Conservation (phyloP, 1,284 basidiomycete species). For the Cutaneotrichosporon arboriforme region DNA sequence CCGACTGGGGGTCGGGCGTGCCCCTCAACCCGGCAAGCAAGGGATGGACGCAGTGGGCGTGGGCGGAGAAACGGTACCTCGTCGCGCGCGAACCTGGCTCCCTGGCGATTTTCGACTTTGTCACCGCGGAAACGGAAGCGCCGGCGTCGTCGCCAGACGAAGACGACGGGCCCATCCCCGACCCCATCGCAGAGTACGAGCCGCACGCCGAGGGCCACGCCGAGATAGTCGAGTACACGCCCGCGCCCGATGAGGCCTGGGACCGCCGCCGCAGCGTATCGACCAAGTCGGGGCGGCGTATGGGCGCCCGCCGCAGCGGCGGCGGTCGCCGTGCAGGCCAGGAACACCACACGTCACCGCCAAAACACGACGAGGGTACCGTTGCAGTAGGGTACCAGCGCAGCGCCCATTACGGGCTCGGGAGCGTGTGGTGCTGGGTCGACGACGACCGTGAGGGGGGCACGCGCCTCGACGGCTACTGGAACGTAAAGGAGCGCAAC, state of each 20-base stretch:
- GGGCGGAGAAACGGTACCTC: constrained; percentile 41
- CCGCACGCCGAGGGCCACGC: neutral
- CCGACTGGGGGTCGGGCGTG: constrained; percentile 3
- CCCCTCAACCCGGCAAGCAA: neutral
- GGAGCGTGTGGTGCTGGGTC: constrained; percentile 43
- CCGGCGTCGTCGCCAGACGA: neutral
- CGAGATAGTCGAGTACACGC: no score
- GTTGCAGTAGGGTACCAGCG: constrained; percentile 41
- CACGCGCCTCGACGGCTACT: constrained; percentile 33
- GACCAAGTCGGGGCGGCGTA: no score
- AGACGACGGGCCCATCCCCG: constrained; percentile 1
- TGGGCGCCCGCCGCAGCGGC: no score
- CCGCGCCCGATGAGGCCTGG: neutral
- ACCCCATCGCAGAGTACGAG: constrained; percentile 14
- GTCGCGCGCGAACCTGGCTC: constrained; percentile 32
- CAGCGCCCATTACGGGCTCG: constrained; percentile 38
- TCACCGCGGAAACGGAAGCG: constrained; percentile 15
- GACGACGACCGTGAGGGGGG: constrained; percentile 27
- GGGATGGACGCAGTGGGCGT: constrained; percentile 25
- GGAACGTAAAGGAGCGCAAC: constrained; percentile 23
- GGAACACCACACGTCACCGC: no score
- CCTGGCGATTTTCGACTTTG: constrained; percentile 31
- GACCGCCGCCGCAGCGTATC: no score
- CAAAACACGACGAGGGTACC: constrained; percentile 15
- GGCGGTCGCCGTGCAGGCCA: no score